These are phyloP conservation scores for Saposhnikovia divaricata DNA, from an alignment of 129 eudicot species.

Conservation along the genomic window DNA sequence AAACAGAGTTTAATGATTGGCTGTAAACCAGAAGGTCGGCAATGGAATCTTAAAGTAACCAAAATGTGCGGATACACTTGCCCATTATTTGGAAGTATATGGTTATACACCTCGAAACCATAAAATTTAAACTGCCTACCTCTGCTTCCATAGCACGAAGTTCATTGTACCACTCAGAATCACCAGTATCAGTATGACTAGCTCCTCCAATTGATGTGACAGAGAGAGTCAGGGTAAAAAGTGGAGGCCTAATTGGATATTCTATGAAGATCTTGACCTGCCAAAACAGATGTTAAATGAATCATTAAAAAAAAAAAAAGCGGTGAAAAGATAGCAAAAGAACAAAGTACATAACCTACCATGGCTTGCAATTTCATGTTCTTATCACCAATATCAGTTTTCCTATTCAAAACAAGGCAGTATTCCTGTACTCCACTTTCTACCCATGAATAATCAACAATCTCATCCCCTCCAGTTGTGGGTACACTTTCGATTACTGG, in stretches of 20 bases:
- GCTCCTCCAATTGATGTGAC: constrained; percentile 30
- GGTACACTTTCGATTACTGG: constrained; percentile 25
- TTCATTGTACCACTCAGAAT: constrained; percentile 66
- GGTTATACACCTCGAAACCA: constrained; percentile 5
- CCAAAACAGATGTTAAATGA: constrained; percentile 14
- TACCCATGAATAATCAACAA: constrained; percentile 50
- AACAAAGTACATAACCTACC: constrained; percentile 28
- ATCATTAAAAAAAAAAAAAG: not conserved
- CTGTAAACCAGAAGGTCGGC: not conserved
- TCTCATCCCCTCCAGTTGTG: constrained; percentile 12
- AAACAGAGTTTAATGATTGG: not conserved
- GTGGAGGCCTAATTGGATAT: constrained; percentile 89
- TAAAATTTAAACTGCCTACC: constrained; percentile 37
- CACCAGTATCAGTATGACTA: constrained; percentile 29
- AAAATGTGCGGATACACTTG: not conserved
- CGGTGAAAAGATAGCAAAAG: not conserved
- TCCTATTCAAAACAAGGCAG: constrained; percentile 48
- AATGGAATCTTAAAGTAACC: not conserved
- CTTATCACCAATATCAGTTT: constrained; percentile 33
- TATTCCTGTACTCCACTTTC: constrained; percentile 51
- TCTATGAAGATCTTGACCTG: constrained; percentile 76
- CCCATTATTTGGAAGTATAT: not conserved
- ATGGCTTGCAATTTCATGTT: constrained; percentile 64
- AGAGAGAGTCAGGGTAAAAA: constrained; percentile 37
- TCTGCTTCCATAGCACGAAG: constrained; percentile 96